Conservation (phyloP, 116 monocot species). For the Zostera marina region DNA sequence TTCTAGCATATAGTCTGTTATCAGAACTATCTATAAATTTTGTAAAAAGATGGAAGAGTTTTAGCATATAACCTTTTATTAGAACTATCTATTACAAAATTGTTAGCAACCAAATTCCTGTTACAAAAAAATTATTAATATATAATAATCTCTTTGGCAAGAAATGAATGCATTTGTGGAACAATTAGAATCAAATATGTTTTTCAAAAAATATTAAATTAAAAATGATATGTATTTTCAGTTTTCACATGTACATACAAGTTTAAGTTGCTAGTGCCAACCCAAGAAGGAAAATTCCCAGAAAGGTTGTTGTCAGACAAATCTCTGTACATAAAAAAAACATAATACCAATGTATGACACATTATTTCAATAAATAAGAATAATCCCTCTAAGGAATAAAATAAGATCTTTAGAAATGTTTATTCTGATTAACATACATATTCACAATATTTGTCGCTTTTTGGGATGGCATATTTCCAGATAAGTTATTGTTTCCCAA, state of each 20-base stretch:
- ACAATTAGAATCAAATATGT: background rate
- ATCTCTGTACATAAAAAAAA: constrained; percentile 9
- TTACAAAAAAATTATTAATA: background rate
- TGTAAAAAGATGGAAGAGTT: background rate
- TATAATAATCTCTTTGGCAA: background rate
- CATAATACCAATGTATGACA: background rate
- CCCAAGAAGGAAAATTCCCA: constrained; percentile 12
- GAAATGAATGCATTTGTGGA: background rate
- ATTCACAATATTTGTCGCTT: constrained; percentile 26
- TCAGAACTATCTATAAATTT: no score
- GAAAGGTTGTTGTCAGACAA: constrained; percentile 12
- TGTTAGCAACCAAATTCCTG: constrained; percentile 10
- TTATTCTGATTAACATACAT: constrained; percentile 19
- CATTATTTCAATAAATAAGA: background rate
- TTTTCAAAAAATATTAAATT: background rate
- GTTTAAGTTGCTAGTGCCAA: background rate
- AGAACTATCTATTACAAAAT: constrained; percentile 3
- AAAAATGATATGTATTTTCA: background rate
- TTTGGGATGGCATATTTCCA: constrained; percentile 35
- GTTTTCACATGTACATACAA: background rate
- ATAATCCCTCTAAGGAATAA: background rate
- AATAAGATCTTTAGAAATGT: background rate
- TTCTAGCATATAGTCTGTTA: background rate
- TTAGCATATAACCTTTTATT: background rate
- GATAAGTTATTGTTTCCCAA: constrained; percentile 69